Conservation (phyloP, 75 land plant genomes). For the Isoetes taiwanensis region DNA sequence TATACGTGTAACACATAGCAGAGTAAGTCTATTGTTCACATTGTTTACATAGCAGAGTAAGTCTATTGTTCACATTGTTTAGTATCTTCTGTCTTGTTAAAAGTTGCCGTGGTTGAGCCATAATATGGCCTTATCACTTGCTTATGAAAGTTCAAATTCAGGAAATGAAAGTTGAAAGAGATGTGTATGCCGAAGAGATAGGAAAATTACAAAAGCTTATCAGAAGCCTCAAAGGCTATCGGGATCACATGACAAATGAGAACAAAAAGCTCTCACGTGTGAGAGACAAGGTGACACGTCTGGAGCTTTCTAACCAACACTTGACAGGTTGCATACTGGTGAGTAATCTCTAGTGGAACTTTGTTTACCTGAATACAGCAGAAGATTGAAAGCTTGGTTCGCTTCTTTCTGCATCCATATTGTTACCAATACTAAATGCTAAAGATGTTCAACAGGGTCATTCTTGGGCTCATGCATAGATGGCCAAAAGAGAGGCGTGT, state of each 20-base stretch:
- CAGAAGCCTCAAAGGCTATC: not conserved
- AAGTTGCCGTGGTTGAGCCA: no score
- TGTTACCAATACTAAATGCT: no score
- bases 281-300: not conserved
- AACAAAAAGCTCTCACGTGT: not conserved
- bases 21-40: not conserved
- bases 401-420: no score
- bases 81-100: no score
- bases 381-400: no score
- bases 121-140: not conserved
- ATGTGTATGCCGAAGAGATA: conserved; percentile 6
- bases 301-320: conserved; percentile 4
- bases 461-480: no score
- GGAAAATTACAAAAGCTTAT: not conserved
- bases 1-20: not conserved
- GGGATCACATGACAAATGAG: not conserved
- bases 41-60: not conserved
- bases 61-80: no score
- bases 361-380: no score
- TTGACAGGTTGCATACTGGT: not conserved
- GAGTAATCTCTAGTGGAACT: no score
- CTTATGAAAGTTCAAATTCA: not conserved
- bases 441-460: no score
- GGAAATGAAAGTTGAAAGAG: conserved; percentile 2
- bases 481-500: no score